phyloP scores from a whole-genome alignment of 352 stramenopile genomes.

The Pythium rishiriense region DNA sequence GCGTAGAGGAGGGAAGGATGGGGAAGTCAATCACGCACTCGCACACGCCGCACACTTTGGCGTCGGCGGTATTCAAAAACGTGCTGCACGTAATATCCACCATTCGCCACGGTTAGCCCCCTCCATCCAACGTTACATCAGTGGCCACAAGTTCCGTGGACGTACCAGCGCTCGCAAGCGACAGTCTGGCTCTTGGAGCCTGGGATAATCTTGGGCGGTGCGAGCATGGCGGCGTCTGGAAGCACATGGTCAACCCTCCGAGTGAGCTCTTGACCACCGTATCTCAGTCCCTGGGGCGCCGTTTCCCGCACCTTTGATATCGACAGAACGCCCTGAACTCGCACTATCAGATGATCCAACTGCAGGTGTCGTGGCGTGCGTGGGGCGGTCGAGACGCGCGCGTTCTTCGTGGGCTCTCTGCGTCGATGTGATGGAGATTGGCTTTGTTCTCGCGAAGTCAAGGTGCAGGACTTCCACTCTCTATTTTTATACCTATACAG shows the following conservation, averaged over 20 bases:
- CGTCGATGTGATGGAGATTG: not conserved
- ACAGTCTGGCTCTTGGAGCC: conserved; percentile 56
- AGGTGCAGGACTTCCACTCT: conserved; percentile 6
- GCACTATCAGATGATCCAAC: not conserved
- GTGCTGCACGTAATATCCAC: conserved; percentile 40
- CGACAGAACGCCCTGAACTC: not conserved
- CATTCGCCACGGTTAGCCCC: not conserved
- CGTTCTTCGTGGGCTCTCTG: not conserved
- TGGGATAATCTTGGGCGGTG: conserved; percentile 52
- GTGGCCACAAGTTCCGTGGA: not conserved
- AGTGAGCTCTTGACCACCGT: conserved; percentile 1
- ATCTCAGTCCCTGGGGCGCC: not conserved
- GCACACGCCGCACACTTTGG: conserved; percentile 68
- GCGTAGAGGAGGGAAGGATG: not conserved
- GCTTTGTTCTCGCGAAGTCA: conserved; percentile 11
- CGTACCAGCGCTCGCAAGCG: conserved; percentile 58
- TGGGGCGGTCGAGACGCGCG: not conserved
- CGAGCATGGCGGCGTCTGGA: conserved; percentile 3
- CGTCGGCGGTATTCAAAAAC: conserved; percentile 63
- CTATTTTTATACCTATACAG: conserved; percentile 22
- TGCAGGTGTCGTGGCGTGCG: not conserved
- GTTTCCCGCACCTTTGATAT: conserved; percentile 1
- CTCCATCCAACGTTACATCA: not conserved
- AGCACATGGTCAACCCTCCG: not conserved
- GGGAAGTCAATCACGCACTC: conserved; percentile 37